phyloP scores from a whole-genome alignment of 139 green algal species.

The Gonium pectorale region DNA sequence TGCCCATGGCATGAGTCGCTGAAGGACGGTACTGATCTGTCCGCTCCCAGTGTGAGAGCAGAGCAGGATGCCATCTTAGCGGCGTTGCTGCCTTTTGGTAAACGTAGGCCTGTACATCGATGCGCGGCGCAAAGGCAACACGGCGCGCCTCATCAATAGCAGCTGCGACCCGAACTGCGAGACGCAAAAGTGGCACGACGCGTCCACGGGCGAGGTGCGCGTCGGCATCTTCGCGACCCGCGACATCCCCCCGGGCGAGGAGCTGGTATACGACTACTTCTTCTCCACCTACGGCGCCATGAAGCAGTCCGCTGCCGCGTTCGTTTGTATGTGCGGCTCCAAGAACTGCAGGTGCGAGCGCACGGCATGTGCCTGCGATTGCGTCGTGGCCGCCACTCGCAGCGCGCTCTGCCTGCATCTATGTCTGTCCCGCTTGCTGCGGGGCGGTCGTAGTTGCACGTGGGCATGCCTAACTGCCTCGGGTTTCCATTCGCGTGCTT shows the following conservation, averaged over 20 bases:
- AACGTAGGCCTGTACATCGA: slow-evolving; percentile 83
- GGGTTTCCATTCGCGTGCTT: too few species aligned
- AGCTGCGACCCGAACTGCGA: slow-evolving; percentile 92
- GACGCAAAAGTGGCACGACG: slow-evolving; percentile 88
- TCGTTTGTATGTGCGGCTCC: slow-evolving; percentile 75
- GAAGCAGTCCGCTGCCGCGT: slow-evolving; percentile 47
- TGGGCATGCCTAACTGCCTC: too few species aligned
- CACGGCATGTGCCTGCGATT: not conserved
- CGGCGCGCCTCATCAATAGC: slow-evolving; percentile 87
- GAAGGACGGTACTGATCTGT: too few species aligned
- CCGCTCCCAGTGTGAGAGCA: too few species aligned
- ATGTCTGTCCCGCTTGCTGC: too few species aligned
- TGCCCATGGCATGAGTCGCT: too few species aligned
- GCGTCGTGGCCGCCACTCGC: too few species aligned
- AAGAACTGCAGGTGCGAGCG: slow-evolving; percentile 67
- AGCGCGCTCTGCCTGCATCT: too few species aligned
- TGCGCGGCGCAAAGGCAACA: slow-evolving; percentile 80
- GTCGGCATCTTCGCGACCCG: slow-evolving; percentile 87
- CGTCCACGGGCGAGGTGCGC: slow-evolving; percentile 56
- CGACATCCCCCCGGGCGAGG: slow-evolving; percentile 74
- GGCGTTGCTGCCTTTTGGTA: not conserved
- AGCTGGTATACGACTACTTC: slow-evolving; percentile 94
- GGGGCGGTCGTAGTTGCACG: not conserved
- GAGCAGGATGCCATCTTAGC: too few species aligned
- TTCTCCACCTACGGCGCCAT: slow-evolving; percentile 73